A percentile compares a stretch with the other conserved stretches of the same genome.
Evolutionary conservation across 495 filamentous ascomycete species (phyloP).

Genomic region (Podospora appendiculata): DNA sequence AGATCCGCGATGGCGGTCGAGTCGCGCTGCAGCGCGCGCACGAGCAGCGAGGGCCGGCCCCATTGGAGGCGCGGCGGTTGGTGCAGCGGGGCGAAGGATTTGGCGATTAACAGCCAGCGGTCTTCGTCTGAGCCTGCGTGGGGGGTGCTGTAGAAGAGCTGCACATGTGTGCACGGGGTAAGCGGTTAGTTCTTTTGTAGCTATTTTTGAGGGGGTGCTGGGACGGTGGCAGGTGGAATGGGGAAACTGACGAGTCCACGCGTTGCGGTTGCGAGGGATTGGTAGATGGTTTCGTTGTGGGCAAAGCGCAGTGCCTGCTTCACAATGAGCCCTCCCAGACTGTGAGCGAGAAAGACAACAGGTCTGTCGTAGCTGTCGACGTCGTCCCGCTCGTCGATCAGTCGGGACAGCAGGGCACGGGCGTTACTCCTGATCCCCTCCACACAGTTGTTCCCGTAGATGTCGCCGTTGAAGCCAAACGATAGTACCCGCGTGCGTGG

Average conservation of each 20-base stretch:
- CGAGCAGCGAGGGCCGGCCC: not conserved
- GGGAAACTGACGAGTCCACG: constrained; percentile 4
- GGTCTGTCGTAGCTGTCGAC: not conserved
- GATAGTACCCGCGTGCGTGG: constrained; percentile 7
- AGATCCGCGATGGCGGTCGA: not conserved
- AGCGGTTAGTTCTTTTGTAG: too few relatives aligned
- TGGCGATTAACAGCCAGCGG: constrained; percentile 2
- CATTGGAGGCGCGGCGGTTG: not conserved
- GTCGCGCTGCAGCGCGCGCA: not conserved
- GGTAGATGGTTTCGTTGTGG: not conserved
- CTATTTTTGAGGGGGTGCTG: too few relatives aligned
- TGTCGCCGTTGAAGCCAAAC: constrained; percentile 10
- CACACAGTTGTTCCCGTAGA: constrained; percentile 4
- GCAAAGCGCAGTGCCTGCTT: constrained; percentile 10
- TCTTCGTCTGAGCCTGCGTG: constrained; percentile 5
- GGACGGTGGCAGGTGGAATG: not conserved
- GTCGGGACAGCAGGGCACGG: constrained; percentile 4
- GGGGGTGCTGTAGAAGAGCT: constrained; percentile 13
- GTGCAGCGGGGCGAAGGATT: not conserved
- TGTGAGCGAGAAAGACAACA: constrained; percentile 8
- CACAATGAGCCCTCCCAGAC: constrained; percentile 9
- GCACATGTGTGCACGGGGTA: too few relatives aligned
- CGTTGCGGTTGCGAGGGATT: not conserved
- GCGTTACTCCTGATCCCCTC: constrained; percentile 7
- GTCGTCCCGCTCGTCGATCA: not conserved